Conservation (phyloP, 345 rosid genomes). For the Nephelium lappaceum region DNA sequence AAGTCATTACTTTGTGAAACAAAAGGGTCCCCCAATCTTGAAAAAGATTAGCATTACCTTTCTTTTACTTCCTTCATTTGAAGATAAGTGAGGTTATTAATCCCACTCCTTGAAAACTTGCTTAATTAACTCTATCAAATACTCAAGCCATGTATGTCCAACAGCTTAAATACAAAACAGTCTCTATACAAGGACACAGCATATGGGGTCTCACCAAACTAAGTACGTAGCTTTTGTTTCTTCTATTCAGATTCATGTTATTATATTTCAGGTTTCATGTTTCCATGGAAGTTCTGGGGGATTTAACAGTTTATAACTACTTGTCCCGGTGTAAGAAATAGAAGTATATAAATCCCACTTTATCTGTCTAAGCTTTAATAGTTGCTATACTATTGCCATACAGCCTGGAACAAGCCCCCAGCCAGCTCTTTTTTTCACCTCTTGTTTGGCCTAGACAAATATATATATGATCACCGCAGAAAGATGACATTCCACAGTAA, state of each 20-base stretch:
- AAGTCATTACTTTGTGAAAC: constrained; percentile 18
- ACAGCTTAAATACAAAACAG: neutral
- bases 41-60: constrained; percentile 8
- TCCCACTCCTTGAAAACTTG: neutral
- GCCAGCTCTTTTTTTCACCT: neutral
- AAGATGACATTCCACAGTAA: constrained; percentile 16
- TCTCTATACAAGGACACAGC: neutral
- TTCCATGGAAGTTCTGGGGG: neutral
- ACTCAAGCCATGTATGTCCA: neutral
- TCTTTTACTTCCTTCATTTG: constrained; percentile 6
- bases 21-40: constrained; percentile 21
- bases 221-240: neutral
- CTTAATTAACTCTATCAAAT: neutral
- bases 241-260: neutral
- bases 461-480: constrained; percentile 18
- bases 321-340: neutral
- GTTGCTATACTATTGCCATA: constrained; percentile 5
- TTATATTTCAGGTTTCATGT: neutral
- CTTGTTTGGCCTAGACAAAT: constrained; percentile 13
- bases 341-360: neutral
- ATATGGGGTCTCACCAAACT: neutral
- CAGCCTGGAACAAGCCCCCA: constrained; percentile 18
- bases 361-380: neutral
- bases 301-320: neutral
- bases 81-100: neutral